These are phyloP conservation scores for Sugiyamaella floridensis DNA, from an alignment of 805 yeast genomes.

Conservation along the genomic window DNA sequence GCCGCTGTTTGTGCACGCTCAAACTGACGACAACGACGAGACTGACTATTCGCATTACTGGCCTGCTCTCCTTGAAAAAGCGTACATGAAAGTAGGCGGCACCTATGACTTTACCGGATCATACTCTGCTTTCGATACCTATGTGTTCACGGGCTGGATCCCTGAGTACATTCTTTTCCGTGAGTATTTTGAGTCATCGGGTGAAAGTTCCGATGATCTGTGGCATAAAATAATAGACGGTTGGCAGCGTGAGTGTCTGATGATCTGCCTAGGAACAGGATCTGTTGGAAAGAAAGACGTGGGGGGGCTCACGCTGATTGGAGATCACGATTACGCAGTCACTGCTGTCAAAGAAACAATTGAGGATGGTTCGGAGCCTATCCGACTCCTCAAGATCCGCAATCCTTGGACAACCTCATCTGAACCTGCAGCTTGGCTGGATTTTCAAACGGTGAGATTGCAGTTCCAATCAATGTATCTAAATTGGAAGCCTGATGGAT, in stretches of 20 bases:
- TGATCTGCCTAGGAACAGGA: conserved; percentile 69
- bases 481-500: conserved; percentile 52
- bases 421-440: conserved; percentile 21
- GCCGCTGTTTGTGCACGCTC: conserved; percentile 31
- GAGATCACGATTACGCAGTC: conserved; percentile 68
- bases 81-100: conserved; percentile 54
- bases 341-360: conserved; percentile 29
- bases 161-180: conserved; percentile 49
- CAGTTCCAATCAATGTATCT: conserved; percentile 50
- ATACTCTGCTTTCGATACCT: conserved; percentile 66
- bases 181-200: conserved; percentile 27
- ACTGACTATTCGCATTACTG: conserved; percentile 33
- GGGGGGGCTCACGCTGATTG: conserved; percentile 35
- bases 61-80: conserved; percentile 77
- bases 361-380: conserved; percentile 13
- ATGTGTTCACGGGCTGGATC: conserved; percentile 58
- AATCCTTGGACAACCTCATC: conserved; percentile 40
- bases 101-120: conserved; percentile 69
- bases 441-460: conserved; percentile 29
- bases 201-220: conserved; percentile 18
- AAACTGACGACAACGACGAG: neutral
- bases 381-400: conserved; percentile 28
- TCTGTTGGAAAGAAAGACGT: conserved; percentile 30
- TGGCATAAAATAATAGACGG: conserved; percentile 32
- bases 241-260: conserved; percentile 33